Base-by-base conservation (phyloP, 2,329 filamentous ascomycete genomes). In the Bipolaris sorokiniana region DNA sequence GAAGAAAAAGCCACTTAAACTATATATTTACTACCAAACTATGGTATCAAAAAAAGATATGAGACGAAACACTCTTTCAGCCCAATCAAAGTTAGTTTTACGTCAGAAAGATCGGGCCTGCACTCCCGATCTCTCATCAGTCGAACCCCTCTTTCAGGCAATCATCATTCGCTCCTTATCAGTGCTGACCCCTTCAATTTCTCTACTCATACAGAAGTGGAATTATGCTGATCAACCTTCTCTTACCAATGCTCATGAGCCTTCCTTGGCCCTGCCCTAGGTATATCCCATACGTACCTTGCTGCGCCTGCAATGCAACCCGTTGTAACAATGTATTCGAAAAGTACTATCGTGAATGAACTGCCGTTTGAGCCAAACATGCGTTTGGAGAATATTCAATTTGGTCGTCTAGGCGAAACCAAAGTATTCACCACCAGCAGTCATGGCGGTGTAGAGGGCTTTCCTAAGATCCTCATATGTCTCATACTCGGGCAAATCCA, bases 401-500 rank as follows among this genome's bases (percentile, higher is more conserved):
- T 18, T 28, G n/a, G 5, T 18, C 33, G 10, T 31, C 82, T 89
- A 98, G 69, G 95, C 94, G 78, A 99, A 98, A 61, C 95, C 95
- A 77, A 99, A 99, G 76, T 88, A 98, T 77, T 98, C 94, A 80
- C 92, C 95, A 67, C 95, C 95, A 65, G 93, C 89, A n/a, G 95
- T 99, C 78, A 99, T 97, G 62, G 95, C 95, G 67, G 93, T 98
- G 77, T 96, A 88, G 58, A 99, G 80, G 74, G 95, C 92, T 70
- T 90, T 88, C 62, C 95, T 88, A 60, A 99, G 86, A 67, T 86
- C 84, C 71, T 99, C 95, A 78, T 99, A 99, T 76, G 88, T 96
- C 72, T 98, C 95, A 75, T 99, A 99, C 80, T 99, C 95, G 40
- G 95, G 95, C 67, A 99, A 86, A 81, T 99, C 95, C 75, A 99